Evolutionary conservation across 441 rosid genomes (phyloP), one percentile per base, ranked within the genome.

Genomic region (Eruca vesicaria): DNA sequence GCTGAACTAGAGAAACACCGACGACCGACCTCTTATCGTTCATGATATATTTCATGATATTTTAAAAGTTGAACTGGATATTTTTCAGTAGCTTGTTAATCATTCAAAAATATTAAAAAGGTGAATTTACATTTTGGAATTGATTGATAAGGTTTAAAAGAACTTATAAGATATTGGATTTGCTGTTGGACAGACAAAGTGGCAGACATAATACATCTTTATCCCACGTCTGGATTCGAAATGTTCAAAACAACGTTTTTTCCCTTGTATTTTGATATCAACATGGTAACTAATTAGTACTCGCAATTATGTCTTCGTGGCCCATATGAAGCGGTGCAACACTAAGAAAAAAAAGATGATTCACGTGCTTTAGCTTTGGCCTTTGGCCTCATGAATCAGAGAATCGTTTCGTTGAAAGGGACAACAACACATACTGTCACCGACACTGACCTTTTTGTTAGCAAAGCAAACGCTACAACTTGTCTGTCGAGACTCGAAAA

Each of bases 391-490:
- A 65, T 57, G 59, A 26, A 63, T 52, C 7, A 26, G 28, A 11
- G 41, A 59, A 50, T 60, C 78, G 68, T 68, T 52, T n/a, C 23
- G 55, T 35, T 60, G 45, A 68, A 68, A 68, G 26, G 45, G 73
- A 68, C 69, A 60, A 60, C 19, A 35, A 33, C 12, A 64, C 58
- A 72, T 60, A 45, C 31, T 35, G 41, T 15, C 76, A 64, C 76
- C 70, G 71, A 64, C 77, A 36, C 38, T 73, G 70, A 73, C 65
- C 71, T 64, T 73, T 50, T 64, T 55, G 70, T 18, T 61, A 12
- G 53, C 77, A 73, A 72, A 63, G 56, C 45, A 64, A 64, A 73
- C 14, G 33, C 68, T 31, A 38, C 67, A 63, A 63, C 18, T 36
- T 63, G 67, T 36, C 32, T 63, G 18, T 48, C 12, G 53, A 45